These are phyloP conservation scores for Vinca minor DNA, from an alignment of 257 asterid genomes.

Conservation along the genomic window DNA sequence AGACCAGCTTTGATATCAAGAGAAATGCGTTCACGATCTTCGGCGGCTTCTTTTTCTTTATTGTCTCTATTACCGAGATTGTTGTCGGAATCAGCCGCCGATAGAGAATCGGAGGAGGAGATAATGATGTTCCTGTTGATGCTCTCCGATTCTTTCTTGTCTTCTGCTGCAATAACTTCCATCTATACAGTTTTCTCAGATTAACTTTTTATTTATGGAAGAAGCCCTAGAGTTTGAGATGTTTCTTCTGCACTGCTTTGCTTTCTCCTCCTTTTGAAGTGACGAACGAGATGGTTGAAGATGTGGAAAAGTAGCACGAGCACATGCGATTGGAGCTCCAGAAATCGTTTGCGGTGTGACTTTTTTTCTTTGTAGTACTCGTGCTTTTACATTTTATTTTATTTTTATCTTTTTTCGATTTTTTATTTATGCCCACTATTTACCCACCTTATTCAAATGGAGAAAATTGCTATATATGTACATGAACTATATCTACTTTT, in stretches of 20 bases:
- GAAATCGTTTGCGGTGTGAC: too few relatives aligned
- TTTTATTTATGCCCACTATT: too few relatives aligned
- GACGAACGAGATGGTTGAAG: neutral
- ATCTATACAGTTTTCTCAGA: constrained; percentile 12
- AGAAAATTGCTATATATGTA: too few relatives aligned
- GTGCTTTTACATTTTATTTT: too few relatives aligned
- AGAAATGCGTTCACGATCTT: constrained; percentile 55
- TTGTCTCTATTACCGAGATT: constrained; percentile 1
- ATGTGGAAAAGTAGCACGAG: neutral
- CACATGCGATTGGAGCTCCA: neutral
- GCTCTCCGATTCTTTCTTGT: constrained; percentile 37
- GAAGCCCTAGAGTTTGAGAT: neutral
- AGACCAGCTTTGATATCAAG: constrained; percentile 81
- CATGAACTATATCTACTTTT: too few relatives aligned
- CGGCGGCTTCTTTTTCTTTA: constrained; percentile 35
- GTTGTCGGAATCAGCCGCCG: constrained; percentile 4
- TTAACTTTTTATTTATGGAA: neutral
- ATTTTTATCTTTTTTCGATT: too few relatives aligned
- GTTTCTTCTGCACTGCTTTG: neutral
- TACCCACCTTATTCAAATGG: too few relatives aligned
- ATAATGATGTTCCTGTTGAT: constrained; percentile 5
- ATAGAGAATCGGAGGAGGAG: neutral
- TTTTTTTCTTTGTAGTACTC: too few relatives aligned
- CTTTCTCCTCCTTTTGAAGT: neutral
- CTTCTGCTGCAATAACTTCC: constrained; percentile 46